A percentile compares a stretch with the other conserved stretches of the same genome.
Conservation (phyloP, 75 land plant genomes). For the Sequoia sempervirens region DNA sequence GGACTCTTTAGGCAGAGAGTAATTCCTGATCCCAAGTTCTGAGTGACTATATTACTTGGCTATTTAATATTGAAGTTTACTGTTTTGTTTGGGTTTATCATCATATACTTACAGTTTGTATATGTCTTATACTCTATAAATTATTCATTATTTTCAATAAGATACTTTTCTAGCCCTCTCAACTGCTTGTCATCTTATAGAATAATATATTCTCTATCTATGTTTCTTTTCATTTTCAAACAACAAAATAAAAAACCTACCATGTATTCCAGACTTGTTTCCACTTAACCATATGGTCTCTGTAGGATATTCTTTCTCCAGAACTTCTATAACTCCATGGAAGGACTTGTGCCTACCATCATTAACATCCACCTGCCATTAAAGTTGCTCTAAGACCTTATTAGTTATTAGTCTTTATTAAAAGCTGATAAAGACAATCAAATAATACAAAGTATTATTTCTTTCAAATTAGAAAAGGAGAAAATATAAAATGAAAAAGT, state of each 20-base stretch:
- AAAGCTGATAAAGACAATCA: not conserved
- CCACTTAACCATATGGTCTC: conserved; percentile 25
- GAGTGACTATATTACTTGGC: not conserved
- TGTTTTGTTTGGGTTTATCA: not conserved
- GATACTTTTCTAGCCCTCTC: not conserved
- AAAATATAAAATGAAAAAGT: not conserved
- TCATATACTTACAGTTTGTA: not conserved
- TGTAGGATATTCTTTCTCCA: conserved; percentile 23
- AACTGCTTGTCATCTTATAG: not conserved
- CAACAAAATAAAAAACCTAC: not conserved
- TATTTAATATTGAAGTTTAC: not conserved
- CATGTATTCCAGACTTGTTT: conserved; percentile 8
- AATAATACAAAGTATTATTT: not conserved
- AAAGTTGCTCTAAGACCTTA: not conserved
- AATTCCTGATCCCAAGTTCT: no score
- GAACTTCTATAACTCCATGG: conserved; percentile 18
- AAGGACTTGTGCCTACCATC: conserved; percentile 21
- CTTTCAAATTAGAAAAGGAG: not conserved
- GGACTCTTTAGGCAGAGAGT: no score
- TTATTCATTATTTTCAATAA: not conserved
- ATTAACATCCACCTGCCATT: conserved; percentile 22
- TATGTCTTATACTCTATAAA: not conserved
- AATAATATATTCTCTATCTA: not conserved
- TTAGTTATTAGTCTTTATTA: not conserved
- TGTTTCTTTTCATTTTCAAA: not conserved